Evolutionary conservation across 208 protist species (phyloP), one percentile per base, ranked within the genome.

Genomic region (Leptomonas pyrrhocoris): DNA sequence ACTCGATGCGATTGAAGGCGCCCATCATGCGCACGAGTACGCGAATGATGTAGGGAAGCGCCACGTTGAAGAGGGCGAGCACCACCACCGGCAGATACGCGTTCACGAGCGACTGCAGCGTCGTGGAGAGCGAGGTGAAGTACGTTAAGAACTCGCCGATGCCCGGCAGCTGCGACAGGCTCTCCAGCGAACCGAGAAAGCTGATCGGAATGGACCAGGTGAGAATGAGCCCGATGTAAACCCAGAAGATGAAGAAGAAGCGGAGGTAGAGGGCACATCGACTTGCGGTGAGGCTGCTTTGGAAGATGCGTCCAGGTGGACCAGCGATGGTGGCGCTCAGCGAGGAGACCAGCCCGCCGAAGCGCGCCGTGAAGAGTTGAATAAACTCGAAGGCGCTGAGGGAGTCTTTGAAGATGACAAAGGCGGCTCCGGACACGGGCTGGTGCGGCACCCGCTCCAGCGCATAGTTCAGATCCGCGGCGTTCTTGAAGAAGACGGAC

Each of bases 191-290:
- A 25, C 91, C 80, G 27, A 96, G 54, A 61, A 94, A 73, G 51
- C 83, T 86, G 40, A 94, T 82, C 23, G 91, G 91, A 56, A 95
- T 78, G 58, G 84, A 86, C 81, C 81, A 93, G 25, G 79, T 84
- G 46, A 93, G 74, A 36, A 95, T 48, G 19, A 95, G 75, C 15
- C 80, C 9, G 7, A 92, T 56, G 80, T 83, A 95, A 23, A 84
- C 31, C 19, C 77, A 11, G 23, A 81, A 64, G 34, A 92, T 69
- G 19, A 86, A 13, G 34, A 87, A 12, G 27, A 80, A 81, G 67
- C 87, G 83, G 7, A 92, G 15, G 69, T 65, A 79, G 13, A 81
- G 74, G 27, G 67, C 49, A 51, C 83, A 79, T 43, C 81, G 77
- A 55, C 84, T 66, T 7, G 76, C 69, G 19, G 68, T 68, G 31